Evolutionary conservation across 352 stramenopile genomes (phyloP).

Genomic region (Phytophthora tubulina): DNA sequence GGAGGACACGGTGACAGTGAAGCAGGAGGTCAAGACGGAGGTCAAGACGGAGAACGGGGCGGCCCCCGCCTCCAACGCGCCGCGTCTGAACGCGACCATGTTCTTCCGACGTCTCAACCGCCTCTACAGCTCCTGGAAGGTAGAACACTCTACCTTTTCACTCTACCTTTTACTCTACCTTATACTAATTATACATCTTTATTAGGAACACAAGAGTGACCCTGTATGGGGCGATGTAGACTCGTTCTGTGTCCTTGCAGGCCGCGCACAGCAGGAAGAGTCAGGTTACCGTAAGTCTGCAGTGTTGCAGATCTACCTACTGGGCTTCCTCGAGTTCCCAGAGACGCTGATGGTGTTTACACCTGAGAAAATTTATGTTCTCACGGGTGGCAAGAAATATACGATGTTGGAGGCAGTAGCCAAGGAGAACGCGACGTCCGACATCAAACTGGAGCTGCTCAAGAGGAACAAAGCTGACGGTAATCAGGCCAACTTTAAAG

Average conservation of each 20-base stretch:
- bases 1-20: constrained; percentile 26
- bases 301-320: constrained; percentile 91
- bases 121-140: constrained; percentile 79
- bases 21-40: constrained; percentile 45
- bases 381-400: constrained; percentile 93
- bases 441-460: constrained; percentile 83
- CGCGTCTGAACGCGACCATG: constrained; percentile 65
- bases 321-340: constrained; percentile 93
- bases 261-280: constrained; percentile 84
- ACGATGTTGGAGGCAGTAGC: constrained; percentile 85
- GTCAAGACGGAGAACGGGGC: constrained; percentile 48
- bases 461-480: constrained; percentile 87
- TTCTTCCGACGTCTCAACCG: constrained; percentile 88
- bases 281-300: constrained; percentile 91
- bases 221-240: constrained; percentile 67
- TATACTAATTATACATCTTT: constrained; percentile 6
- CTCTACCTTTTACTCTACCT: not conserved
- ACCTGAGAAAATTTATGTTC: constrained; percentile 79
- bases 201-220: constrained; percentile 54
- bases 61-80: constrained; percentile 25
- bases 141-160: constrained; percentile 9
- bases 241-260: constrained; percentile 85
- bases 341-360: constrained; percentile 94
- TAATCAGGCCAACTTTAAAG: constrained; percentile 84
- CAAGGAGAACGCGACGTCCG: constrained; percentile 63